Evolutionary conservation across 2,329 filamentous ascomycete species (phyloP).

Genomic region (Hymenoscyphus fructigenus): DNA sequence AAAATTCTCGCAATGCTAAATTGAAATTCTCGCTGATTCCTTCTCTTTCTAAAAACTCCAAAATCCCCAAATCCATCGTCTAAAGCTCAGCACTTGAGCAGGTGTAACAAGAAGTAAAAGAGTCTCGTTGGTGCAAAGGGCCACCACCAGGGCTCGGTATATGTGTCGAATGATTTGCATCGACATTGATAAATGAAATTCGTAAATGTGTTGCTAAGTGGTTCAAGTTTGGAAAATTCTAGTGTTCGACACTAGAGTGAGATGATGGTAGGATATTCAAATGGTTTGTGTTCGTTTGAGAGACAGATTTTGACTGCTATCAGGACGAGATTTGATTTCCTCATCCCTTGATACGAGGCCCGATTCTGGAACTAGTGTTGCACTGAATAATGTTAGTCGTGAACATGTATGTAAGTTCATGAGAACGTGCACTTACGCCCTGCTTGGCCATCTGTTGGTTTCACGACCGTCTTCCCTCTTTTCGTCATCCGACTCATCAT

Average conservation of each 20-base stretch:
- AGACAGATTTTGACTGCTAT: background rate
- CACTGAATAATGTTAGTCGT: conserved; percentile 9
- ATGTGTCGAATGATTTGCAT: background rate
- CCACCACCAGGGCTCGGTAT: background rate
- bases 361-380: conserved; percentile 10
- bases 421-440: conserved; percentile 15
- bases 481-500: conserved; percentile 3
- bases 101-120: background rate
- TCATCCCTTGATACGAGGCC: background rate
- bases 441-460: conserved; percentile 12
- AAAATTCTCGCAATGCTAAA: background rate
- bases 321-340: background rate
- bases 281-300: conserved; percentile 1
- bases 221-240: background rate
- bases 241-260: background rate
- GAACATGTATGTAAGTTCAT: too few species aligned
- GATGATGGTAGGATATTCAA: background rate
- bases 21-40: background rate
- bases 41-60: background rate
- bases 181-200: background rate
- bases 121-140: background rate
- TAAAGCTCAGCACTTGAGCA: conserved; percentile 17
- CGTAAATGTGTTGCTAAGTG: background rate
- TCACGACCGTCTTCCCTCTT: conserved; percentile 4
- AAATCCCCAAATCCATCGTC: conserved; percentile 4